phyloP scores from a whole-genome alignment of 179 eudicot genomes.

The Drosera spatulata region DNA sequence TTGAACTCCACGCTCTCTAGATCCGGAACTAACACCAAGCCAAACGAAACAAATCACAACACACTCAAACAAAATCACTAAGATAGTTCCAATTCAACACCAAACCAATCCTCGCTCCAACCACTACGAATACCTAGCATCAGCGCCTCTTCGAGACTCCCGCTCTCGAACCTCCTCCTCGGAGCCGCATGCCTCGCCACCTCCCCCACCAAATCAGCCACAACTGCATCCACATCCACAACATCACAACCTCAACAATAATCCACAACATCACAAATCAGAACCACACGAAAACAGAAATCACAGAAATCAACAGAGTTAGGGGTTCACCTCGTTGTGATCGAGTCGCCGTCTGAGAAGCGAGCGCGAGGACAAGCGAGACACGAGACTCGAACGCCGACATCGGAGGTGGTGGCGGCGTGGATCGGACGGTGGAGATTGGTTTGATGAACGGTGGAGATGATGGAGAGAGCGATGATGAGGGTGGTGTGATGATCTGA shows the following conservation, averaged over 20 bases:
- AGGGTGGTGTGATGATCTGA: no score
- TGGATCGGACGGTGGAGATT: conserved; percentile 17
- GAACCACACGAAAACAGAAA: conserved; percentile 2
- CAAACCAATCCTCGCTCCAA: background rate
- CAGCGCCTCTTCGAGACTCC: conserved; percentile 74
- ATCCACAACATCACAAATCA: background rate
- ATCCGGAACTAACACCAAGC: conserved; percentile 55
- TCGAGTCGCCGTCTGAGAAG: conserved; percentile 61
- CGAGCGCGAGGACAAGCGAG: conserved; percentile 79
- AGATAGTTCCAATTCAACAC: background rate
- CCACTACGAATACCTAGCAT: conserved; percentile 49
- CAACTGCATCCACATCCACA: conserved; percentile 23
- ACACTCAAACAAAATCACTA: no score
- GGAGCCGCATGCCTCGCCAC: conserved; percentile 64
- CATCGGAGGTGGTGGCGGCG: conserved; percentile 11
- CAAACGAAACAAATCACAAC: background rate
- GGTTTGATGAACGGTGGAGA: conserved; percentile 5
- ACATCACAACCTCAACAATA: background rate
- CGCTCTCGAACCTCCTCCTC: conserved; percentile 43
- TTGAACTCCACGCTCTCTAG: conserved; percentile 68
- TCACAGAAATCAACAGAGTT: conserved; percentile 1
- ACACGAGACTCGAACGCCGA: conserved; percentile 65
- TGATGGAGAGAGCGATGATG: background rate
- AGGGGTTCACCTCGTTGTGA: conserved; percentile 49
- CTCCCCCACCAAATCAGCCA: conserved; percentile 58